Base-by-base conservation (phyloP, 768 basidiomycete genomes). In the Leccinellum luteum region DNA sequence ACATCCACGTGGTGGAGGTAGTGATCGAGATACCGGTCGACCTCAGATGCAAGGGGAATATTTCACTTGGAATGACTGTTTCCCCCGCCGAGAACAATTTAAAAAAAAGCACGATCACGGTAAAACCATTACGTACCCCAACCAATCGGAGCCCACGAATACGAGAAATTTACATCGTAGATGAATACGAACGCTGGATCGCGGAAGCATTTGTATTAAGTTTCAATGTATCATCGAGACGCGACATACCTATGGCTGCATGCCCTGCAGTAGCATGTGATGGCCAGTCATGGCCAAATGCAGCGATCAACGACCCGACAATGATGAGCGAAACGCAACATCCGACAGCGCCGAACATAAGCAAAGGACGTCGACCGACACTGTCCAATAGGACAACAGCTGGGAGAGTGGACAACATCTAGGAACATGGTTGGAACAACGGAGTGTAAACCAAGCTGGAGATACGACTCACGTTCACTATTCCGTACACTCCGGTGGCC, bases 11-110 rank as follows among this genome's bases (percentile, higher is more conserved):
- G 1, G 70, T 62, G 14, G 77, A 78, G 4, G 77, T 74, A 7
- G 70, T 78, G 25, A 78, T 71, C 0, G 77, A 76, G 25, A 77
- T 73, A 25, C 77, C 76, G 14, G 75, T 78, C 7, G 75, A 73
- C 28, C 76, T 64, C 14, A 76, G 69, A 45, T 76, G 74, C 35
- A 78, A 57, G n/a, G 76, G 76, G 47, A 78, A 78, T 32, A 78
- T 66, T 59, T 78, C 76, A 28, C 71, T 72, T 13, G 77, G 76
- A 48, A 78, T 67, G 12, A 78, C 73, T 70, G 60, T n/a, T n/a
- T n/a, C n/a, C n/a, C n/a, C n/a, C n/a, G n/a, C n/a, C n/a, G n/a
- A n/a, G n/a, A n/a, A n/a, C n/a, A n/a, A n/a, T n/a, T n/a, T n/a
- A n/a, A n/a, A n/a, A n/a, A n/a, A n/a, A n/a, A n/a, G n/a, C n/a